phyloP scores from a whole-genome alignment of 495 filamentous ascomycete species.

The Neurospora sp. region DNA sequence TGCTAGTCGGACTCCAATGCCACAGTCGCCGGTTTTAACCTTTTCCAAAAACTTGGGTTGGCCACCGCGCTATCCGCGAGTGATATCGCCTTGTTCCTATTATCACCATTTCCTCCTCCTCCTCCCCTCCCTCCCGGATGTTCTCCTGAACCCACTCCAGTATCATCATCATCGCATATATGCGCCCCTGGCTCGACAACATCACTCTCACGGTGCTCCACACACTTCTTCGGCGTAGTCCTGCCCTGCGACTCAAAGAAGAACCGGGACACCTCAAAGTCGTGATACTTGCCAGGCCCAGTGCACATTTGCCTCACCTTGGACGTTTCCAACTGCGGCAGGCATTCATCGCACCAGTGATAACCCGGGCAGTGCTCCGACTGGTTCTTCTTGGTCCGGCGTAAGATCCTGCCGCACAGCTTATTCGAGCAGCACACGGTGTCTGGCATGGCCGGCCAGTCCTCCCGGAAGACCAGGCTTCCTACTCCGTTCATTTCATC shows the following conservation, averaged over 20 bases:
- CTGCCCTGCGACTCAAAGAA: background rate
- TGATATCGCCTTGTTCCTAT: background rate
- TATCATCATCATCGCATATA: background rate
- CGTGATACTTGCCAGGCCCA: background rate
- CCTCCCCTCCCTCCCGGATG: background rate
- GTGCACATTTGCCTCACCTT: background rate
- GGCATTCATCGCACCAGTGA: slow-evolving; percentile 22
- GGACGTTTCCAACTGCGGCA: slow-evolving; percentile 18
- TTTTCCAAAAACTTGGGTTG: no score
- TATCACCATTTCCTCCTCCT: background rate
- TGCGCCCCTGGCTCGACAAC: background rate
- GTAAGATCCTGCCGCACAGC: slow-evolving; percentile 24
- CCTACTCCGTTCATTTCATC: slow-evolving; percentile 11
- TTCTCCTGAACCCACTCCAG: background rate
- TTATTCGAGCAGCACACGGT: slow-evolving; percentile 31
- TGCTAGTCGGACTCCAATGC: no score
- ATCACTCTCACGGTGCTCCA: background rate
- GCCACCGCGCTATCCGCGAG: background rate
- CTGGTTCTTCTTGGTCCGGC: slow-evolving; percentile 6
- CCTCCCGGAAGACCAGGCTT: slow-evolving; percentile 12
- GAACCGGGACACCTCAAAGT: background rate
- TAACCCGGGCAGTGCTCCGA: slow-evolving; percentile 16
- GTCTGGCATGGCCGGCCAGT: slow-evolving; percentile 10
- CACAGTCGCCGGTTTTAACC: no score
- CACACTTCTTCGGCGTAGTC: background rate